phyloP scores from a whole-genome alignment of 2,329 filamentous ascomycete genomes.

The Sphaerulina populicola region DNA sequence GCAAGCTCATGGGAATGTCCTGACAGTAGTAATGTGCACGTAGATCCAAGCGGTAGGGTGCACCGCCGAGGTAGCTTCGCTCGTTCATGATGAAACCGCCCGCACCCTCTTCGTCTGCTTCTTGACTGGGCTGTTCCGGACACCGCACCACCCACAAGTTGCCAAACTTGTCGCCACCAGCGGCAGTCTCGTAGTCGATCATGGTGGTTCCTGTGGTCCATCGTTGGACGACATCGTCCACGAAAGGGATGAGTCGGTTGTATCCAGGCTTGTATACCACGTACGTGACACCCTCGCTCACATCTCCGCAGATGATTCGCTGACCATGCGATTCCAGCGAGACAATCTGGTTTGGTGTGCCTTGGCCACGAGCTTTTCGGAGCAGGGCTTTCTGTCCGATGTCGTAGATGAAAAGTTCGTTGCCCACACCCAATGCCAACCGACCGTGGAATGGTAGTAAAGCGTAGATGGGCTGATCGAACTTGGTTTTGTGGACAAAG shows the following conservation, averaged over 20 bases:
- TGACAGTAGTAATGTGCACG: slow-evolving; percentile 85
- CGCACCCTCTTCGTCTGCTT: slow-evolving; percentile 84
- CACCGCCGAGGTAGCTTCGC: slow-evolving; percentile 79
- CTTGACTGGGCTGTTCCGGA: slow-evolving; percentile 74
- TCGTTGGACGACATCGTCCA: slow-evolving; percentile 77
- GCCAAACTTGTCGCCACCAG: slow-evolving; percentile 94
- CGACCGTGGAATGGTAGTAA: slow-evolving; percentile 87
- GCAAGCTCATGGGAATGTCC: slow-evolving; percentile 83
- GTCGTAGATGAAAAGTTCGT: slow-evolving; percentile 78
- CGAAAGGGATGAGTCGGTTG: slow-evolving; percentile 88
- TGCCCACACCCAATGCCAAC: slow-evolving; percentile 75
- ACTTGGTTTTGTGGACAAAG: slow-evolving; percentile 92
- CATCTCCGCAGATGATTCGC: slow-evolving; percentile 84
- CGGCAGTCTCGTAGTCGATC: slow-evolving; percentile 94
- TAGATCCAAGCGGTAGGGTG: slow-evolving; percentile 72
- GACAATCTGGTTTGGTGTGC: slow-evolving; percentile 58
- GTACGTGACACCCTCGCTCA: slow-evolving; percentile 84
- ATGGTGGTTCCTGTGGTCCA: slow-evolving; percentile 89
- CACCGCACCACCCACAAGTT: slow-evolving; percentile 90
- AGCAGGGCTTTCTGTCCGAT: slow-evolving; percentile 87
- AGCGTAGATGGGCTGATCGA: slow-evolving; percentile 83
- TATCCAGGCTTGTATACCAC: slow-evolving; percentile 88
- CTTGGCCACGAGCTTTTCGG: slow-evolving; percentile 57
- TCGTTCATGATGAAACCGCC: slow-evolving; percentile 88
- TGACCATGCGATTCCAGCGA: slow-evolving; percentile 83